Conservation (phyloP, 305 asterid genomes). For the Solanum aculeatissimum region DNA sequence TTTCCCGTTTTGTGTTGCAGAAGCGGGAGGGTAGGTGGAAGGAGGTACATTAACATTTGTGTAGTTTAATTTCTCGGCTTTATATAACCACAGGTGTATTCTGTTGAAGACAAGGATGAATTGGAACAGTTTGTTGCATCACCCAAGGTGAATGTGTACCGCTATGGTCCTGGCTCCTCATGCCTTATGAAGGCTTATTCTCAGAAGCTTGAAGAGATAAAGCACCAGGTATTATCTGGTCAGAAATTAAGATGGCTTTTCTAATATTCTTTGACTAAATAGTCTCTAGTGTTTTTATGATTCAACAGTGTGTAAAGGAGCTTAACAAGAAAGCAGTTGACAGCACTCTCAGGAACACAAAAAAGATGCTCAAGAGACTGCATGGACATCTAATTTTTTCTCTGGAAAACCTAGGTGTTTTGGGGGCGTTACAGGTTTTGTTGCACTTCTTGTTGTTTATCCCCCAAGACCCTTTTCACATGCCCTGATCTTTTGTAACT, state of each 20-base stretch:
- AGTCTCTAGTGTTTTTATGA: conserved; percentile 11
- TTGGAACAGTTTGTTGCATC: conserved; percentile 60
- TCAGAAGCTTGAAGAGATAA: conserved; percentile 64
- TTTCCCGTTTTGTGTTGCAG: neutral
- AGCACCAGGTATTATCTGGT: conserved; percentile 52
- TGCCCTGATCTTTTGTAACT: neutral
- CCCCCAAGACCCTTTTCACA: neutral
- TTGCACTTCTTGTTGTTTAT: conserved; percentile 2
- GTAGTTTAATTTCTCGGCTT: conserved; percentile 4
- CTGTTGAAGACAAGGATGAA: conserved; percentile 69
- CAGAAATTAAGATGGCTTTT: conserved; percentile 3
- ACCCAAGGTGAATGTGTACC: conserved; percentile 62
- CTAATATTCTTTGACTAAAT: conserved; percentile 4
- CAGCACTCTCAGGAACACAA: conserved; percentile 36
- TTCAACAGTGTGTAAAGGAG: conserved; percentile 42
- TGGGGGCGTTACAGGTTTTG: conserved; percentile 87
- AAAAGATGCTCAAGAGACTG: conserved; percentile 50
- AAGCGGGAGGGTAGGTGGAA: neutral
- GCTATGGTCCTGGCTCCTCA: conserved; percentile 39
- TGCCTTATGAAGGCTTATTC: conserved; percentile 17
- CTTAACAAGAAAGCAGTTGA: conserved; percentile 37
- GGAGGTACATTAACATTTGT: neutral
- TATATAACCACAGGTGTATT: conserved; percentile 47
- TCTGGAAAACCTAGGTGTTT: conserved; percentile 74
- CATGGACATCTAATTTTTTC: conserved; percentile 66